Conservation (phyloP, 2,329 filamentous ascomycete species). For the Tympanopsis confertula region DNA sequence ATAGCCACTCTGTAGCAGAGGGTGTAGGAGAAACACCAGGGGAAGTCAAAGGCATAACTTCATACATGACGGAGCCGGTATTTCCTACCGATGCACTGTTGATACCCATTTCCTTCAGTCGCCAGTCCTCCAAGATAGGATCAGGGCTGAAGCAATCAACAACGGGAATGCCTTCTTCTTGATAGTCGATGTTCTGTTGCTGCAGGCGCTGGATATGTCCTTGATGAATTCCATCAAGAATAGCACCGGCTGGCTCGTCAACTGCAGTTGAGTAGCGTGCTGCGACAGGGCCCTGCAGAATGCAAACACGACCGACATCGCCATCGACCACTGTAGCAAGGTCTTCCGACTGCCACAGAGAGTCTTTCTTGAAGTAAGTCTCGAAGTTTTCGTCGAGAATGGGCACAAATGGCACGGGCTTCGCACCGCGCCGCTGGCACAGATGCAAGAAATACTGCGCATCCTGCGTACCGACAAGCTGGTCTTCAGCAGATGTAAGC, state of each 20-base stretch:
- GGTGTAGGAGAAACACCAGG: no score
- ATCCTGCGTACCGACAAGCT: constrained; percentile 11
- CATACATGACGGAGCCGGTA: constrained; percentile 80
- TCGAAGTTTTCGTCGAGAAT: constrained; percentile 21
- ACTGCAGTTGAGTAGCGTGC: constrained; percentile 9
- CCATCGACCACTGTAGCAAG: constrained; percentile 19
- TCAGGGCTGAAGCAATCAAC: constrained; percentile 62
- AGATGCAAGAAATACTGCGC: constrained; percentile 14
- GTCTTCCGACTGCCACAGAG: constrained; percentile 24
- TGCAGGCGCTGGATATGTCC: constrained; percentile 2
- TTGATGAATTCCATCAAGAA: constrained; percentile 12
- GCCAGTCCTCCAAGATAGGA: constrained; percentile 67
- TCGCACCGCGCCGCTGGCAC: constrained; percentile 15
- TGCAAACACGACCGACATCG: constrained; percentile 18
- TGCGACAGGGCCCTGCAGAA: constrained; percentile 22
- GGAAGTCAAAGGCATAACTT: no score
- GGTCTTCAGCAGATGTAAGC: constrained; percentile 5
- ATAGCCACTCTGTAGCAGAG: no score
- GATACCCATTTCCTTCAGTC: constrained; percentile 73
- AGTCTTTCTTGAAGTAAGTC: constrained; percentile 25
- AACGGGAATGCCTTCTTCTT: constrained; percentile 45
- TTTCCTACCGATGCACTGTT: constrained; percentile 61
- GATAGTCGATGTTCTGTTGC: constrained; percentile 8
- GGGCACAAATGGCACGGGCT: constrained; percentile 21
- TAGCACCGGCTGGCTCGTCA: constrained; percentile 13